These are phyloP conservation scores for Rhododendron ovatum DNA, from an alignment of 148 eudicot species.

Conservation along the genomic window DNA sequence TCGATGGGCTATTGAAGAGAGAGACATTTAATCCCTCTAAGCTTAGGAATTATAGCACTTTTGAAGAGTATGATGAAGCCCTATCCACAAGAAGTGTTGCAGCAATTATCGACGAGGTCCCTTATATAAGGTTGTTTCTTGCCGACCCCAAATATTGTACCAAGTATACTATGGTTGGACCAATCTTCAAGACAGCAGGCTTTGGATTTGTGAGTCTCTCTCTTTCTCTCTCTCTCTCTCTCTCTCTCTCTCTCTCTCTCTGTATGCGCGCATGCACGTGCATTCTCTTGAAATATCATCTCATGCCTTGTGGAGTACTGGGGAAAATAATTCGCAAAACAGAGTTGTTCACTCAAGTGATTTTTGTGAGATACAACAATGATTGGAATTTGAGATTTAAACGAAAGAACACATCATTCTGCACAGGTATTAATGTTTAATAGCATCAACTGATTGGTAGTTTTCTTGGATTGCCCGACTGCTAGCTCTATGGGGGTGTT, in stretches of 20 bases:
- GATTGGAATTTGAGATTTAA: no score
- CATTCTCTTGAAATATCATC: neutral
- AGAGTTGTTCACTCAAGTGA: no score
- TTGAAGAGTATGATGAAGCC: slow-evolving; percentile 20
- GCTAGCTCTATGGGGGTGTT: neutral
- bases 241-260: neutral
- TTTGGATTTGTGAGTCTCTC: slow-evolving; percentile 33
- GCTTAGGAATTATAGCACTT: slow-evolving; percentile 1
- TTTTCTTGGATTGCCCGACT: neutral
- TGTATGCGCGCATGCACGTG: neutral
- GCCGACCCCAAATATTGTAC: slow-evolving; percentile 17
- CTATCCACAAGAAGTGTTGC: slow-evolving; percentile 30
- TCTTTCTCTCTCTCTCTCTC: neutral
- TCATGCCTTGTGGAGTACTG: neutral
- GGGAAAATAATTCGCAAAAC: no score
- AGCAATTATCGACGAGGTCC: slow-evolving; percentile 33
- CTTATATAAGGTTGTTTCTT: slow-evolving; percentile 30
- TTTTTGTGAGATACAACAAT: no score
- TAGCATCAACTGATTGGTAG: neutral
- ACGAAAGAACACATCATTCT: neutral
- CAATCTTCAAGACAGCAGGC: slow-evolving; percentile 27
- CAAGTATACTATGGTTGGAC: slow-evolving; percentile 29
- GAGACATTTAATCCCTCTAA: neutral
- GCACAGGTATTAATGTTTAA: neutral
- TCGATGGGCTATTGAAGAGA: neutral